Base-by-base conservation (phyloP, 441 rosid genomes). In the Pelargonium citronellum region DNA sequence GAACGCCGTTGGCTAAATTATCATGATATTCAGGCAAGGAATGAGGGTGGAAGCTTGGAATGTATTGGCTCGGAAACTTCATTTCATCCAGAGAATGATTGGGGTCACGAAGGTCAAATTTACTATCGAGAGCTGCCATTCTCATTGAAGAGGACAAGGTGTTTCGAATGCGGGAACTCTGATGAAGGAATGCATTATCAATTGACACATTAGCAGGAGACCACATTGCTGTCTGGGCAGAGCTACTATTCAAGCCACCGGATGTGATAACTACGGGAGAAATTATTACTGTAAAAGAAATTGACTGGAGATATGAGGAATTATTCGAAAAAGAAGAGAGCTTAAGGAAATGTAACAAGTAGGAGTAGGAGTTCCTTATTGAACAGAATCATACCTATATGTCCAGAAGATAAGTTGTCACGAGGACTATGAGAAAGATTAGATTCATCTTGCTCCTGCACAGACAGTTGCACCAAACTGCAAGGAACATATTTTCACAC, bases 1-100 rank as follows among this genome's bases (percentile, higher is more conserved):
- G 76, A 75, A 78, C 74, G 72, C 83, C 85, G 69, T 76, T 74
- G 65, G 74, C 73, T 61, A 85, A 79, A 79, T 69, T 73, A 72
- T 84, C 85, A 64, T 71, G 85, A 74, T 83, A 81, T 64, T 88
- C 93, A 5, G 87, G 83, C n/a, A 86, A 76, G 67, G 90, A 85
- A 78, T 80, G 85, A 61, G 87, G 83, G 83, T 83, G 88, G 67
- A 86, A 84, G 74, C 79, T 81, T 69, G 85, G 80, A 71, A 83
- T 34, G 67, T 77, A 75, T 67, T 83, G 87, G 71, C 74, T 81
- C 55, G 80, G 80, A 63, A 79, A 78, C 78, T 77, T 83, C 75
- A 83, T 65, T 55, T 81, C 86, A 74, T 81, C 87, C 70, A 77
- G 58, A 70, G 80, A 76, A 66, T 71, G 80, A 70, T 74, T 77